Evolutionary conservation across 2,329 filamentous ascomycete species (phyloP).

Genomic region (Verticillium isaacii): DNA sequence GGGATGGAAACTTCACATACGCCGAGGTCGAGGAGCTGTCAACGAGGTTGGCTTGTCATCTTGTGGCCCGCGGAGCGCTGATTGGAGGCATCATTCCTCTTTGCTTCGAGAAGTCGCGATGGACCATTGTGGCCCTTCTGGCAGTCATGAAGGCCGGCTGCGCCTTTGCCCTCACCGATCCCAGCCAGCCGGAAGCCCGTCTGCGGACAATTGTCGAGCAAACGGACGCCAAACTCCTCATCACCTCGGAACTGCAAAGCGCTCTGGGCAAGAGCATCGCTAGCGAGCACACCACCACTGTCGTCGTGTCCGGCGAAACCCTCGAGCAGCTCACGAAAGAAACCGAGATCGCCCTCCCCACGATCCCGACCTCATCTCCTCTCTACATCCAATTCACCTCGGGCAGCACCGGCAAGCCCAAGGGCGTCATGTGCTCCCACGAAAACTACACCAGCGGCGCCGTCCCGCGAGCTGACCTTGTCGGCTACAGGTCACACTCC

Average conservation of each 20-base stretch:
- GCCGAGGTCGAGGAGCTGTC: slow-evolving; percentile 36
- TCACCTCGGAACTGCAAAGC: slow-evolving; percentile 35
- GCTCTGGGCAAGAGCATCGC: slow-evolving; percentile 31
- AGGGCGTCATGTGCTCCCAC: slow-evolving; percentile 53
- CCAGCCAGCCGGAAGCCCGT: slow-evolving; percentile 39
- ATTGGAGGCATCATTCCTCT: slow-evolving; percentile 39
- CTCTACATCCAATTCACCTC: slow-evolving; percentile 61
- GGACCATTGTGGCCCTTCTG: slow-evolving; percentile 39
- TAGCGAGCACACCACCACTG: slow-evolving; percentile 22
- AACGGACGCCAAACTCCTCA: slow-evolving; percentile 30
- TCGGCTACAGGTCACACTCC: slow-evolving; percentile 35
- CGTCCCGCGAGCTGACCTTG: slow-evolving; percentile 33
- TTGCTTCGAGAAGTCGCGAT: slow-evolving; percentile 45
- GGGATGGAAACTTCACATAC: slow-evolving; percentile 45
- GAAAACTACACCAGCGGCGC: slow-evolving; percentile 41
- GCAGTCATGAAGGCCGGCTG: slow-evolving; percentile 45
- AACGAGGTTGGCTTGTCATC: slow-evolving; percentile 32
- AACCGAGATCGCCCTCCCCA: slow-evolving; percentile 19
- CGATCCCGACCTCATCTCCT: slow-evolving; percentile 35
- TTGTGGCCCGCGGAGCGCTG: slow-evolving; percentile 29
- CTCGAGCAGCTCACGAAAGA: slow-evolving; percentile 9
- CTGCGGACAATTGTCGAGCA: slow-evolving; percentile 39
- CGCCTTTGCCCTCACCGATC: slow-evolving; percentile 41
- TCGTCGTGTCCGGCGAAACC: slow-evolving; percentile 19
- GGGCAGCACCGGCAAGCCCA: slow-evolving; percentile 59